Evolutionary conservation across 2,329 filamentous ascomycete species (phyloP), one percentile per base, ranked within the genome.

Genomic region (Claviceps sorghi): DNA sequence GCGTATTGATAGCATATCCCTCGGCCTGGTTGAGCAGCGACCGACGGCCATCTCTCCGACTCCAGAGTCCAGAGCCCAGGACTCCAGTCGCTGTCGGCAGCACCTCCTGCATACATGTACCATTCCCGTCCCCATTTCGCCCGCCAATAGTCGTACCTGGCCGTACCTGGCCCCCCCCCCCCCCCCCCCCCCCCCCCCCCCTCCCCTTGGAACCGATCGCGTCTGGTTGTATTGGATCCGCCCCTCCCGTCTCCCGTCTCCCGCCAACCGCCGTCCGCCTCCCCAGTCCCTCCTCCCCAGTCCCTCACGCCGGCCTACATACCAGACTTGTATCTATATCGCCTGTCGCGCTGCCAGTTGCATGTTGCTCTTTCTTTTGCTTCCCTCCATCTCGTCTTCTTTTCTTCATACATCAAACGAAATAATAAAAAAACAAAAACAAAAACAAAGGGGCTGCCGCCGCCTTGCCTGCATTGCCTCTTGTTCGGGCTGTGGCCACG

Each of bases 1-100:
- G 5, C 3, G n/a, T n/a, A n/a, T n/a, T n/a, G 26, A 26, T 26
- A 3, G 26, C 26, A 26, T 5, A 62, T 64, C 64, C 65, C 63
- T 65, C 56, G 52, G 53, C 46, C 42, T 57, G 55, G 56, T 13
- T 43, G 19, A 11, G 41, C 22, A 19, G n/a, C 42, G 22, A 10
- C 11, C 4, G 19, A 22, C 17, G 17, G 15, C 38, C 4, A 9
- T 19, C 19, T 41, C 2, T 1, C 15, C 32, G 32, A 34, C 32
- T 34, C 32, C 32, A 34, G 32, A 9, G 26, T 34, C 32, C 32
- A 34, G 32, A 9, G 26, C 11, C 32, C 32, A 61, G 58, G 3
- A 26, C 59, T 60, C 54, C 57, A 54, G 54, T 54, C 38, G 36
- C 51, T 51, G 22, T 52, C 50, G 54, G 50, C 56, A 49, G 48